phyloP scores from a whole-genome alignment of 2,329 filamentous ascomycete species.

The Verticillium isaacii region DNA sequence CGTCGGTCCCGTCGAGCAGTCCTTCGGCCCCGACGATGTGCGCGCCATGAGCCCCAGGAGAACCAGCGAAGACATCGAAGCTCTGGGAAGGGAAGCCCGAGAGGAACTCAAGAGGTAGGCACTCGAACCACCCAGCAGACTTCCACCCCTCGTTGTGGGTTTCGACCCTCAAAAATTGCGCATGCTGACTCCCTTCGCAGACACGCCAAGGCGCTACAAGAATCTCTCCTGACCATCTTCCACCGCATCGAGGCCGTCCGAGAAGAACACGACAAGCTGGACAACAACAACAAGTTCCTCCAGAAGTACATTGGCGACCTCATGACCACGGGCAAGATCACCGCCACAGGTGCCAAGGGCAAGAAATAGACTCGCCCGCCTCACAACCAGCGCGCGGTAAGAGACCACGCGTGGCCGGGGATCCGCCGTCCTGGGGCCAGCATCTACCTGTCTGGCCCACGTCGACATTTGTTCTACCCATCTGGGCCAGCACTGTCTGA shows the following conservation, averaged over 20 bases:
- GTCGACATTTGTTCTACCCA: not conserved
- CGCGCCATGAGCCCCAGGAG: slow-evolving; percentile 90
- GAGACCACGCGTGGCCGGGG: not conserved
- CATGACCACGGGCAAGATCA: slow-evolving; percentile 80
- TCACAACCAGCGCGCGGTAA: no score
- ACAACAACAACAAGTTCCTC: slow-evolving; percentile 93
- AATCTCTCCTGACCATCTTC: slow-evolving; percentile 82
- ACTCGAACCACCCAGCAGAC: not conserved
- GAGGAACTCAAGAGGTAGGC: slow-evolving; percentile 55
- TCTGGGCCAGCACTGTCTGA: not conserved
- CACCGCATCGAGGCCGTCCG: slow-evolving; percentile 93
- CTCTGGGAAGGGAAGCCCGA: slow-evolving; percentile 77
- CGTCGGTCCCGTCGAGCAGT: slow-evolving; percentile 66
- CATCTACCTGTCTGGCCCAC: not conserved
- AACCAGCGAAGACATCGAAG: slow-evolving; percentile 86
- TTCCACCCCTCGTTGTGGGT: not conserved
- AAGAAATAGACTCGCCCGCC: slow-evolving; percentile 42
- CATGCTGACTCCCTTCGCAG: slow-evolving; percentile 37
- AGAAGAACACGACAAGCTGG: slow-evolving; percentile 92
- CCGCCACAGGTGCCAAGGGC: slow-evolving; percentile 45
- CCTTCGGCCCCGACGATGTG: slow-evolving; percentile 83
- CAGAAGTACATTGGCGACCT: slow-evolving; percentile 98
- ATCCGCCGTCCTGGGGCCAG: not conserved
- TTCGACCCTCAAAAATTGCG: not conserved
- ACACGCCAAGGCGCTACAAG: slow-evolving; percentile 84